Conservation (phyloP, 208 protist genomes). For the Acanthamoeba polyphaga region DNA sequence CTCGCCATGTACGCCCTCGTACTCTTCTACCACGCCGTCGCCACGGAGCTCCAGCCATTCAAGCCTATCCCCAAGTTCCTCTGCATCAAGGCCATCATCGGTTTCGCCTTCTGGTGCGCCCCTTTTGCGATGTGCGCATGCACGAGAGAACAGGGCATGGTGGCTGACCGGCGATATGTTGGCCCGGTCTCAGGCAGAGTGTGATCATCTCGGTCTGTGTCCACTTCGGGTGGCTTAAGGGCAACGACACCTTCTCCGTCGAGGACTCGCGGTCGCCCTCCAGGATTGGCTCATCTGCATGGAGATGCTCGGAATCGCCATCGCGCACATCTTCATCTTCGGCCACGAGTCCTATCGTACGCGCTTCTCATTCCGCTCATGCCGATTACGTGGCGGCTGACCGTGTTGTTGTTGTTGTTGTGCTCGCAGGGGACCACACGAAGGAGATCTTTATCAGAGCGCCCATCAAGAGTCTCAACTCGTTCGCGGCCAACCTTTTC, state of each 20-base stretch:
- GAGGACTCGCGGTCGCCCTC: constrained; percentile 15
- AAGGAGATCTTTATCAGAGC: constrained; percentile 14
- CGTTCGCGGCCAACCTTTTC: not conserved
- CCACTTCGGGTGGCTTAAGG: constrained; percentile 9
- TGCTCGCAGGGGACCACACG: not conserved
- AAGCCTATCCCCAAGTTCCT: constrained; percentile 95
- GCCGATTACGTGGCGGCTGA: not conserved
- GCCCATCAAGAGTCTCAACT: not conserved
- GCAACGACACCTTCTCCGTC: constrained; percentile 40
- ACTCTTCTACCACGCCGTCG: constrained; percentile 94
- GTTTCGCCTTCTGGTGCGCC: constrained; percentile 95
- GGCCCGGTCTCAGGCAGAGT: not conserved
- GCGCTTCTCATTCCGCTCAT: not conserved
- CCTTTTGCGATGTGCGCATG: not conserved
- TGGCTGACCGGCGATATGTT: not conserved
- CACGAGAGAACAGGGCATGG: not conserved
- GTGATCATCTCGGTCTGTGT: constrained; percentile 22
- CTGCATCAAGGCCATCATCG: constrained; percentile 95
- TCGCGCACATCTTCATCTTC: constrained; percentile 28
- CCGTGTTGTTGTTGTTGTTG: not conserved
- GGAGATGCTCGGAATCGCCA: constrained; percentile 12
- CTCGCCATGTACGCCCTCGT: constrained; percentile 93
- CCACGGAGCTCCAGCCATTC: constrained; percentile 93
- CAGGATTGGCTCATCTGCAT: constrained; percentile 52
- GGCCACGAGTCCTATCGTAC: constrained; percentile 50